Percentiles rank a stretch among this genome's conserved stretches.
phyloP scores from a whole-genome alignment of 768 basidiomycete genomes.

The Tylopilus sp. region DNA sequence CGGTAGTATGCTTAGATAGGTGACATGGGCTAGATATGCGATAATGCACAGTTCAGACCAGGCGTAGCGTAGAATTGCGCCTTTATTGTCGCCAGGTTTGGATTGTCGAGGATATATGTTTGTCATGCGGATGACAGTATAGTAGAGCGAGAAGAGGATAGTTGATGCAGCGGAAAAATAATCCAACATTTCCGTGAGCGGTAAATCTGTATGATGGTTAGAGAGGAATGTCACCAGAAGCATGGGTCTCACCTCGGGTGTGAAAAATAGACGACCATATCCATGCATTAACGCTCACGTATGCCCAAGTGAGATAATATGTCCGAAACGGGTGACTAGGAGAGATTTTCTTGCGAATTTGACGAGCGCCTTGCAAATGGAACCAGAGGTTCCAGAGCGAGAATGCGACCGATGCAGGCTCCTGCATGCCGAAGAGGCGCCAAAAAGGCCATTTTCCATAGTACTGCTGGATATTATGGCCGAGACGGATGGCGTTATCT shows the following conservation, averaged over 20 bases:
- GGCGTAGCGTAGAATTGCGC: slow-evolving; percentile 16
- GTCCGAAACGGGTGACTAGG: slow-evolving; percentile 61
- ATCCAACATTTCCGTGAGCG: slow-evolving; percentile 84
- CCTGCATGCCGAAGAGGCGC: slow-evolving; percentile 81
- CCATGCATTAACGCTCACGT: slow-evolving; percentile 86
- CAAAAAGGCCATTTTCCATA: slow-evolving; percentile 98
- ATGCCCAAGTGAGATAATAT: slow-evolving; percentile 65
- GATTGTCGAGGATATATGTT: slow-evolving; percentile 55
- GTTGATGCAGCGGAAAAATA: slow-evolving; percentile 92
- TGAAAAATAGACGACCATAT: slow-evolving; percentile 91
- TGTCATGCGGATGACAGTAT: slow-evolving; percentile 70
- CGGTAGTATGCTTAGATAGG: slow-evolving; percentile 71
- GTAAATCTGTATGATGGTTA: slow-evolving; percentile 55
- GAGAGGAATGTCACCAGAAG: too few species aligned
- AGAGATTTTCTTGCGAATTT: slow-evolving; percentile 47
- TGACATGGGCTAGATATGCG: slow-evolving; percentile 64
- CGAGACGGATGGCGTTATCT: slow-evolving; percentile 43
- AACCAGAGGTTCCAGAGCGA: slow-evolving; percentile 81
- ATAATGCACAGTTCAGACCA: slow-evolving; percentile 56
- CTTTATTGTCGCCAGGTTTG: slow-evolving; percentile 25
- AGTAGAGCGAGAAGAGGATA: slow-evolving; percentile 80
- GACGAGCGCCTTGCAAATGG: slow-evolving; percentile 59
- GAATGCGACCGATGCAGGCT: too few species aligned
- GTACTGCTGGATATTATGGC: slow-evolving; percentile 64
- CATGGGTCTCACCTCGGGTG: slow-evolving; percentile 77